Evolutionary conservation across 108 stramenopile species (phyloP).

Genomic region (Nitzschia sp.): DNA sequence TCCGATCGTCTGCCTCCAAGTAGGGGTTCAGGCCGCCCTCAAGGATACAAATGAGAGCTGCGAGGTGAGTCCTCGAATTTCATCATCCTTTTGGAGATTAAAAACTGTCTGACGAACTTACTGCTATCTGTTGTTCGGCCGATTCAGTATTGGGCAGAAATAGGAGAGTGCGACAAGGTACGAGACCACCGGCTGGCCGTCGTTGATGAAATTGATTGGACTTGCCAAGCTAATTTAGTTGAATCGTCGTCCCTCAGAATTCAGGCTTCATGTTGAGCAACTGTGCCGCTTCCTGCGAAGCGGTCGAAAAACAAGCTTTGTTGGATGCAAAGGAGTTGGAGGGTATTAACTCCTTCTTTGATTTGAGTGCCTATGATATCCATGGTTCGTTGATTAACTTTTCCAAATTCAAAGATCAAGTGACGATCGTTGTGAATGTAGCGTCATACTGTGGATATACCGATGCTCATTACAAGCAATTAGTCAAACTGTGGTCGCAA

Average conservation of each 20-base stretch:
- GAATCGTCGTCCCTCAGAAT: constrained; percentile 12
- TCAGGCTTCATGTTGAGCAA: constrained; percentile 35
- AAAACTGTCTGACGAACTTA: no score
- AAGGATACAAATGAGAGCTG: no score
- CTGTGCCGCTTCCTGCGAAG: constrained; percentile 42
- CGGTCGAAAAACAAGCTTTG: constrained; percentile 13
- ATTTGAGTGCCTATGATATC: constrained; percentile 79
- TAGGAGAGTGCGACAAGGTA: constrained; percentile 71
- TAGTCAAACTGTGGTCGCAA: constrained; percentile 53
- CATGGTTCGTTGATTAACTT: constrained; percentile 62
- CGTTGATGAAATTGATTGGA: no score
- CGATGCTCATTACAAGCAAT: constrained; percentile 73
- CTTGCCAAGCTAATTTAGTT: no score
- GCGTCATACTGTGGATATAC: constrained; percentile 85
- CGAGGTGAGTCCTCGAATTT: no score
- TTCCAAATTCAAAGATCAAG: constrained; percentile 64
- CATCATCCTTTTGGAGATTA: no score
- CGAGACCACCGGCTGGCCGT: constrained; percentile 5
- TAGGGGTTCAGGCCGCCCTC: no score
- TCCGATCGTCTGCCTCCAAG: no score
- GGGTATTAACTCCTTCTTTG: constrained; percentile 71
- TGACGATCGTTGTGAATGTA: constrained; percentile 80
- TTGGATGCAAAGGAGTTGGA: constrained; percentile 44
- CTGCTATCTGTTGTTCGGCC: no score
- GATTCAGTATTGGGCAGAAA: constrained; percentile 58